A percentile compares a stretch with the other conserved stretches of the same genome.
phyloP scores from a whole-genome alignment of 2,329 filamentous ascomycete genomes.

The Xylariaceae sp. region DNA sequence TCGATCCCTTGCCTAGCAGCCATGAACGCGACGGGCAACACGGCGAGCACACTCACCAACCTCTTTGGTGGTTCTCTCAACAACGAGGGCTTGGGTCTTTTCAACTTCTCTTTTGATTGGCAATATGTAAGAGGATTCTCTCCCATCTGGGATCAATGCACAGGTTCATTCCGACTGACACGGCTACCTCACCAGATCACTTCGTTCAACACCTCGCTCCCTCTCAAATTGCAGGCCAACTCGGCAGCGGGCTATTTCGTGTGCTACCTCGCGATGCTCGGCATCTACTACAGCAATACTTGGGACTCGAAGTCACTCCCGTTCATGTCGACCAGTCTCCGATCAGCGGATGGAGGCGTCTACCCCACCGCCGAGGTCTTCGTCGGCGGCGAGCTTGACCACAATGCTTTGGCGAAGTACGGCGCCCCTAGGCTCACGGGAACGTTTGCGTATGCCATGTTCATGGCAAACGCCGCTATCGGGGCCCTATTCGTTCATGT shows the following conservation, averaged over 20 bases:
- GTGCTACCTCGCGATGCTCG: conserved; percentile 43
- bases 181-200: conserved; percentile 34
- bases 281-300: conserved; percentile 39
- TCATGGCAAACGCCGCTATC: conserved; percentile 52
- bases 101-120: conserved; percentile 46
- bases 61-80: conserved; percentile 44
- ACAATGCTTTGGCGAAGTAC: conserved; percentile 30
- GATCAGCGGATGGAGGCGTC: conserved; percentile 28
- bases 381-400: conserved; percentile 31
- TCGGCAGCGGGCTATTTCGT: conserved; percentile 35
- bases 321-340: conserved; percentile 45
- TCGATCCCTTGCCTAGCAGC: conserved; percentile 47
- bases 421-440: conserved; percentile 42
- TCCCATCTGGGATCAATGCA: too few relatives aligned
- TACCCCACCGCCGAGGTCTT: conserved; percentile 36
- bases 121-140: conserved; percentile 43
- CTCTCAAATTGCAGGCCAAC: conserved; percentile 43
- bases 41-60: conserved; percentile 34
- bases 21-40: conserved; percentile 40
- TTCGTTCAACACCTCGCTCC: conserved; percentile 44
- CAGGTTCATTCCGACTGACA: neutral
- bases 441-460: conserved; percentile 43
- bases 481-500: conserved; percentile 46
- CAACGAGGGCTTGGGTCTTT: conserved; percentile 44
- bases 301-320: conserved; percentile 38